These are phyloP conservation scores for Kazachstania viticola DNA, from an alignment of 805 yeast species.

Conservation along the genomic window DNA sequence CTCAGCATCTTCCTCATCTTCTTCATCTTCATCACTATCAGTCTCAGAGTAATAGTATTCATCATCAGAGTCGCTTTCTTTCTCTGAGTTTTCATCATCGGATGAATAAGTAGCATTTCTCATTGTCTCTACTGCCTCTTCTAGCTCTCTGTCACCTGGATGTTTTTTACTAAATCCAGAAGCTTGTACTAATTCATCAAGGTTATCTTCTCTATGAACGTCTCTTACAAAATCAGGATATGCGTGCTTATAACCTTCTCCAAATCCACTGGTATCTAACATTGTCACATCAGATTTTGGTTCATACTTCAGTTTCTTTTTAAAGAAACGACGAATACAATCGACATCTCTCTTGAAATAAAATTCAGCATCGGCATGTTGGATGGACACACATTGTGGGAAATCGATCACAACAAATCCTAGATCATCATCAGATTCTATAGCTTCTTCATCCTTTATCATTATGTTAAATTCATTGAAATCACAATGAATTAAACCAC, in stretches of 20 bases:
- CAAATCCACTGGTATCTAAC: conserved; percentile 71
- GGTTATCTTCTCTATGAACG: conserved; percentile 49
- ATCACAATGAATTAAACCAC: conserved; percentile 94
- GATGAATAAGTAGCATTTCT: conserved; percentile 32
- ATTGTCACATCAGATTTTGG: conserved; percentile 59
- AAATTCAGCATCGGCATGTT: conserved; percentile 77
- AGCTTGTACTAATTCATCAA: conserved; percentile 85
- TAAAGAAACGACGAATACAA: conserved; percentile 77
- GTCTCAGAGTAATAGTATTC: conserved; percentile 21
- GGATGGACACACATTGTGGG: conserved; percentile 94
- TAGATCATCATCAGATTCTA: conserved; percentile 35
- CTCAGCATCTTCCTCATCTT: conserved; percentile 26
- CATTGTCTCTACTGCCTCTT: conserved; percentile 61
- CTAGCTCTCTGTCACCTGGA: conserved; percentile 50
- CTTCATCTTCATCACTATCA: conserved; percentile 23
- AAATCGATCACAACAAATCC: conserved; percentile 92
- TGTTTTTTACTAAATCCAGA: conserved; percentile 65
- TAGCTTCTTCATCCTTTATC: conserved; percentile 46
- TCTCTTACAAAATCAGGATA: conserved; percentile 77
- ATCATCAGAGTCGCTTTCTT: conserved; percentile 34
- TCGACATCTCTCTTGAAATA: conserved; percentile 90
- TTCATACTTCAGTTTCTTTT: conserved; percentile 58
- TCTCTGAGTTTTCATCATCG: conserved; percentile 48
- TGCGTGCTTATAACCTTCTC: conserved; percentile 64
- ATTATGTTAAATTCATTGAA: conserved; percentile 94